Percentiles rank a stretch among this genome's conserved stretches.
Conservation (phyloP, 768 basidiomycete species). For the Pulveroboletus sp. region DNA sequence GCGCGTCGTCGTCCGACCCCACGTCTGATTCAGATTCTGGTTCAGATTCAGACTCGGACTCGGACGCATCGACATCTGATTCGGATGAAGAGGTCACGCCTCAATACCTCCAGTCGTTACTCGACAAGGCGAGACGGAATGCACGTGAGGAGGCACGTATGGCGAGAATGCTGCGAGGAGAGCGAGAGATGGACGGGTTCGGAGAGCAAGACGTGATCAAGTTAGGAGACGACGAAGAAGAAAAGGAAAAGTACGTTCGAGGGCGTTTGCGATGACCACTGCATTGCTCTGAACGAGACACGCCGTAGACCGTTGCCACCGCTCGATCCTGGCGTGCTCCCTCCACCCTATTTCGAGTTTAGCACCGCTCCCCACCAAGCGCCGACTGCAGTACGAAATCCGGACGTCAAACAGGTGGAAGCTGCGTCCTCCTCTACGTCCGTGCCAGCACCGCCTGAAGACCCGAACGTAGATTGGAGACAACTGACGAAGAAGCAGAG, state of each 20-base stretch:
- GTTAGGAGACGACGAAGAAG: conserved; percentile 36
- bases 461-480: conserved; percentile 60
- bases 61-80: conserved; percentile 34
- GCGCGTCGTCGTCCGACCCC: conserved; percentile 3
- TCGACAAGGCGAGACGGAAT: conserved; percentile 58
- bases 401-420: conserved; percentile 53
- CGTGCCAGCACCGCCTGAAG: conserved; percentile 58
- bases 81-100: conserved; percentile 47
- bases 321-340: conserved; percentile 63
- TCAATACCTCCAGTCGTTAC: conserved; percentile 58
- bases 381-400: conserved; percentile 52
- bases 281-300: neutral
- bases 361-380: conserved; percentile 40
- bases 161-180: conserved; percentile 23
- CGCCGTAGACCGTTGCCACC: conserved; percentile 52
- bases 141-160: conserved; percentile 34
- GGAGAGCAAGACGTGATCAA: conserved; percentile 56
- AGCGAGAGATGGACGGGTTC: conserved; percentile 20
- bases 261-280: neutral
- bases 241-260: conserved; percentile 32
- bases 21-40: neutral
- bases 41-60: conserved; percentile 26
- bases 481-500: conserved; percentile 67
- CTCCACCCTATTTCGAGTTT: conserved; percentile 60
- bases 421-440: conserved; percentile 45